Conservation (phyloP, 495 filamentous ascomycete genomes). For the Penicillium arizonense region DNA sequence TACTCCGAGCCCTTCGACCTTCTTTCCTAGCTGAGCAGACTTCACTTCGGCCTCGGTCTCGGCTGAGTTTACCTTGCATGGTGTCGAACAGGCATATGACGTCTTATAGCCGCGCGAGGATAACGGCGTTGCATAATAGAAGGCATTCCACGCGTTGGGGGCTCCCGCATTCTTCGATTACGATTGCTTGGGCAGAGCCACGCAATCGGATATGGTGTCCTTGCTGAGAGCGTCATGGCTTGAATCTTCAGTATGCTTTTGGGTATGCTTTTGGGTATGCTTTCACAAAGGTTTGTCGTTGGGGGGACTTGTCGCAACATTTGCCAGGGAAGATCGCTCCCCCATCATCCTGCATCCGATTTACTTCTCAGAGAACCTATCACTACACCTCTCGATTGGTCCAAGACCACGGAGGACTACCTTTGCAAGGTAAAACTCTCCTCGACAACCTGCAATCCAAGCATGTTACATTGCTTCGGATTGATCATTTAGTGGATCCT, state of each 20-base stretch:
- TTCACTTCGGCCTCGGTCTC: neutral
- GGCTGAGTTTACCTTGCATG: neutral
- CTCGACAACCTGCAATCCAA: no score
- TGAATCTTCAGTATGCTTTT: neutral
- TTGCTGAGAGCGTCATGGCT: neutral
- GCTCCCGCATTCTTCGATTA: conserved; percentile 14
- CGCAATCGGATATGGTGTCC: conserved; percentile 9
- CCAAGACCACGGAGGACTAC: no score
- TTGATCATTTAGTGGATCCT: no score
- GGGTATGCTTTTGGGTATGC: neutral
- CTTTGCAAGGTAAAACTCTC: no score
- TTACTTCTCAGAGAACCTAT: no score
- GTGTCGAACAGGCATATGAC: neutral
- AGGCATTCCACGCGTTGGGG: conserved; percentile 3
- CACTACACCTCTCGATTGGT: no score
- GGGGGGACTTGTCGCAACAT: neutral
- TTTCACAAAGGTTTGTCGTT: neutral
- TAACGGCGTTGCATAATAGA: neutral
- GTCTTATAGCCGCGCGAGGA: neutral
- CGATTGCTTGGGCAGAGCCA: conserved; percentile 9
- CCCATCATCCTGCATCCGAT: no score
- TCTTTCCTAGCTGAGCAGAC: neutral
- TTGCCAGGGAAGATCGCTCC: no score
- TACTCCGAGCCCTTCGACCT: neutral
- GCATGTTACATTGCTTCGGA: no score